Conservation (phyloP, 805 yeast species). For the Candida multigemmis region DNA sequence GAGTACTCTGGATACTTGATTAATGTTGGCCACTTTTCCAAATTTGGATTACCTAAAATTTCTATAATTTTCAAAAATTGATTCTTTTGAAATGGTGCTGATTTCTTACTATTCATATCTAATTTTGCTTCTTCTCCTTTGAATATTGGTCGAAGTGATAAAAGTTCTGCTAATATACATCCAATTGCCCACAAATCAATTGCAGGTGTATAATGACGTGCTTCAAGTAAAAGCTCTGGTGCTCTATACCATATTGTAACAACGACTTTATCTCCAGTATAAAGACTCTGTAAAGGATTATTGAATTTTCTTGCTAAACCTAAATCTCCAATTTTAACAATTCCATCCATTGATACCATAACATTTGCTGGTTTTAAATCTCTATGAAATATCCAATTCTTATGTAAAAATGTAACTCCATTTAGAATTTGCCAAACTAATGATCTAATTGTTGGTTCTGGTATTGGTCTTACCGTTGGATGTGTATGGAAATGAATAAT, state of each 20-base stretch:
- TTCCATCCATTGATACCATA: constrained; percentile 85
- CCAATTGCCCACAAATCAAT: constrained; percentile 96
- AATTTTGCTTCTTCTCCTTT: constrained; percentile 97
- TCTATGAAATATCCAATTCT: constrained; percentile 93
- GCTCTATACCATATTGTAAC: constrained; percentile 97
- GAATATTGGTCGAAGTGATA: constrained; percentile 85
- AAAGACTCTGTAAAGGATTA: constrained; percentile 77
- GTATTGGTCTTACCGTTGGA: constrained; percentile 73
- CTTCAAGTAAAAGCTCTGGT: constrained; percentile 43
- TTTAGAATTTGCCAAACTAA: constrained; percentile 87
- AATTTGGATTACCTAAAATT: constrained; percentile 83
- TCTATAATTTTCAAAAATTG: constrained; percentile 88
- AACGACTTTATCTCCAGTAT: constrained; percentile 90
- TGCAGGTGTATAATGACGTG: constrained; percentile 42
- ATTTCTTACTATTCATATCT: constrained; percentile 71
- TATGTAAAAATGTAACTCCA: constrained; percentile 87
- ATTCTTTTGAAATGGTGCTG: constrained; percentile 88
- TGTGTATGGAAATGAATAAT: constrained; percentile 92
- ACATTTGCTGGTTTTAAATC: constrained; percentile 97
- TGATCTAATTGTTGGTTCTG: constrained; percentile 71
- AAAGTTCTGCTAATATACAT: constrained; percentile 83
- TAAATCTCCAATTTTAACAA: constrained; percentile 92
- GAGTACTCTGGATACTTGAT: constrained; percentile 75
- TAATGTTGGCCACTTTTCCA: constrained; percentile 72
- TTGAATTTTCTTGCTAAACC: constrained; percentile 86